phyloP scores from a whole-genome alignment of 2,329 filamentous ascomycete genomes.

The Pseudocercospora eumusae region DNA sequence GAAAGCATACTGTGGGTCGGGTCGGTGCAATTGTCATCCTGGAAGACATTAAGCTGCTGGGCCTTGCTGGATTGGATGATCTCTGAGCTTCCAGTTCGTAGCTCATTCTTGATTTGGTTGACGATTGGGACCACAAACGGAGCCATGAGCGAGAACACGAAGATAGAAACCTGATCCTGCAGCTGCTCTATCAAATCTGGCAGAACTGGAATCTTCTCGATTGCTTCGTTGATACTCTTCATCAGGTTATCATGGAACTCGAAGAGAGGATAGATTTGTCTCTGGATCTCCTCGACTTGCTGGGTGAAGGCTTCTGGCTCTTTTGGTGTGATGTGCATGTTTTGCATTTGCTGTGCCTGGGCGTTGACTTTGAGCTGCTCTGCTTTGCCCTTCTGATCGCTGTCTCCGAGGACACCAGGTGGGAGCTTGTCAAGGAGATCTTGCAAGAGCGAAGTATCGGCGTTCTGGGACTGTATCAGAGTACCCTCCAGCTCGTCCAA shows the following conservation, averaged over 20 bases:
- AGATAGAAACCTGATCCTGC: slow-evolving; percentile 82
- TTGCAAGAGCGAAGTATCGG: slow-evolving; percentile 72
- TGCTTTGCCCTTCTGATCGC: slow-evolving; percentile 72
- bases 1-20: slow-evolving; percentile 95
- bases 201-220: slow-evolving; percentile 82
- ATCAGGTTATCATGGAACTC: slow-evolving; percentile 89
- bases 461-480: slow-evolving; percentile 62
- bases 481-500: slow-evolving; percentile 85
- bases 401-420: slow-evolving; percentile 73
- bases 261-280: slow-evolving; percentile 84
- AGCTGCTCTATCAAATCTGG: slow-evolving; percentile 83
- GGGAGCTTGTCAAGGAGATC: slow-evolving; percentile 81
- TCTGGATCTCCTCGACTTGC: slow-evolving; percentile 72
- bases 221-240: slow-evolving; percentile 72
- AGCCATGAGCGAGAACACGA: slow-evolving; percentile 88
- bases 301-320: slow-evolving; percentile 80
- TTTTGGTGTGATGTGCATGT: slow-evolving; percentile 71
- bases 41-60: slow-evolving; percentile 84
- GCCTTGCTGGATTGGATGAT: slow-evolving; percentile 82
- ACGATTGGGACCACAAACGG: slow-evolving; percentile 86
- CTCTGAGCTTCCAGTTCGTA: slow-evolving; percentile 80
- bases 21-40: slow-evolving; percentile 72
- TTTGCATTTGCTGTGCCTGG: slow-evolving; percentile 71
- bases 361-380: slow-evolving; percentile 79
- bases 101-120: slow-evolving; percentile 80